A percentile compares a stretch with the other conserved stretches of the same genome.
phyloP scores from a whole-genome alignment of 1,284 basidiomycete genomes.

The Cryptococcus sp. region DNA sequence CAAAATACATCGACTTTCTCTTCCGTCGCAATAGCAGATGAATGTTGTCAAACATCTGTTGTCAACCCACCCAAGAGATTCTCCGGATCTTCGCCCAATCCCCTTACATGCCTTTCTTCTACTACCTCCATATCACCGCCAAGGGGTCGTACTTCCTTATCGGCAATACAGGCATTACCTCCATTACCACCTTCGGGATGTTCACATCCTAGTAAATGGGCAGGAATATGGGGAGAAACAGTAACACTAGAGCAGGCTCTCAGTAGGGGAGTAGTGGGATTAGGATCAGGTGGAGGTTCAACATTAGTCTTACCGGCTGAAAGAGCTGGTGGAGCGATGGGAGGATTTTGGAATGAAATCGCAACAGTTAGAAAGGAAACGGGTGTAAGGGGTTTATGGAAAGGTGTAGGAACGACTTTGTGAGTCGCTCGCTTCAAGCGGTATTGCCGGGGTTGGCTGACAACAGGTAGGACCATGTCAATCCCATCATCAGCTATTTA shows the following conservation, averaged over 20 bases:
- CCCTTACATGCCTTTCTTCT: slow-evolving; percentile 22
- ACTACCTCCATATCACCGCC: slow-evolving; percentile 8
- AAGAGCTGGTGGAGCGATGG: slow-evolving; percentile 3
- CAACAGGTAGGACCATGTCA: slow-evolving; percentile 65
- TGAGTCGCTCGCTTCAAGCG: slow-evolving; percentile 49
- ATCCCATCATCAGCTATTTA: slow-evolving; percentile 91
- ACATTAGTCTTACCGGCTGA: slow-evolving; percentile 19
- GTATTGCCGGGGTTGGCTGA: neutral
- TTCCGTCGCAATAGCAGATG: slow-evolving; percentile 12
- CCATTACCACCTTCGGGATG: slow-evolving; percentile 38
- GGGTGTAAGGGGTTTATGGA: slow-evolving; percentile 77
- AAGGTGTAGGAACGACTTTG: slow-evolving; percentile 81
- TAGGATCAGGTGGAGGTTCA: slow-evolving; percentile 5
- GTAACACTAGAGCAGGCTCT: slow-evolving; percentile 34
- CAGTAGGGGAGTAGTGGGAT: slow-evolving; percentile 14
- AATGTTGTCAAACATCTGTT: slow-evolving; percentile 40
- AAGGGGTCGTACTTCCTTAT: slow-evolving; percentile 7
- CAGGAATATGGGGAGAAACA: slow-evolving; percentile 47
- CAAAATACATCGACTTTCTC: slow-evolving; percentile 3
- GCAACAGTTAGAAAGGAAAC: slow-evolving; percentile 70
- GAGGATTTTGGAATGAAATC: slow-evolving; percentile 73
- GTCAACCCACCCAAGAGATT: slow-evolving; percentile 12
- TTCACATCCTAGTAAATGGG: slow-evolving; percentile 46
- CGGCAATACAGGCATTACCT: slow-evolving; percentile 8
- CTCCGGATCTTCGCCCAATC: slow-evolving; percentile 3